Percentiles rank a stretch among this genome's conserved stretches.
phyloP scores from a whole-genome alignment of 2,329 filamentous ascomycete species.

The Fusarium sp. region DNA sequence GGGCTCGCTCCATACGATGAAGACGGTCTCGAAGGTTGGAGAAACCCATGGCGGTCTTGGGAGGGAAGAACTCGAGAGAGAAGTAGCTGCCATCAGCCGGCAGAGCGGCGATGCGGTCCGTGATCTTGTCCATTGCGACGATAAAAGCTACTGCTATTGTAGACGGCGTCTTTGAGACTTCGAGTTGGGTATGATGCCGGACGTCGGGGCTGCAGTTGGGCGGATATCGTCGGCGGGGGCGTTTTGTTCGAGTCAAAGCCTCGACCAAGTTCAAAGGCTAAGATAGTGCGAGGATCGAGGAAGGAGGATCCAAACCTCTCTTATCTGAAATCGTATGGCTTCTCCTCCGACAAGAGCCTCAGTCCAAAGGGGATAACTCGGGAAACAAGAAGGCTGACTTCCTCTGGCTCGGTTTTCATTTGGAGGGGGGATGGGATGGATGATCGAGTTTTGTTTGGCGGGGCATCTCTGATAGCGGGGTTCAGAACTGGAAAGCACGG shows the following conservation, averaged over 20 bases:
- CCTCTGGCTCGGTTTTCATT: constrained; percentile 13
- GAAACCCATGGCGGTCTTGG: constrained; percentile 96
- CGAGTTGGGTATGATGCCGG: background rate
- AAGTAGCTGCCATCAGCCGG: constrained; percentile 87
- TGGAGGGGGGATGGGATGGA: constrained; percentile 28
- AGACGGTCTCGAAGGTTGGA: constrained; percentile 93
- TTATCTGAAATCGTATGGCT: constrained; percentile 17
- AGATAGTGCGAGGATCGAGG: constrained; percentile 4
- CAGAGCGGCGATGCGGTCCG: constrained; percentile 93
- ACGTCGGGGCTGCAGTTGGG: background rate
- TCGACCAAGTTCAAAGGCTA: background rate
- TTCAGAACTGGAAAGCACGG: constrained; percentile 16
- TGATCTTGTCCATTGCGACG: constrained; percentile 82
- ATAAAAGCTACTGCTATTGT: background rate
- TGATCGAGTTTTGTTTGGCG: constrained; percentile 43
- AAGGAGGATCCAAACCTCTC: constrained; percentile 1
- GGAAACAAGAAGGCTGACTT: constrained; percentile 16
- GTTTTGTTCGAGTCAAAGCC: constrained; percentile 3
- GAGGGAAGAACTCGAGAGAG: constrained; percentile 99
- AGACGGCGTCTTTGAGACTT: background rate
- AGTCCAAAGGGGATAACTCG: constrained; percentile 35
- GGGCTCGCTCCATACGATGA: constrained; percentile 91
- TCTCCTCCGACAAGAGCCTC: constrained; percentile 5
- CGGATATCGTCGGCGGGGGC: constrained; percentile 32
- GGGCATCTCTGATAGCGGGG: constrained; percentile 44